A percentile compares a stretch with the other conserved stretches of the same genome.
These are phyloP conservation scores for Volvox carteri DNA, from an alignment of 163 green algal species.

Conservation along the genomic window DNA sequence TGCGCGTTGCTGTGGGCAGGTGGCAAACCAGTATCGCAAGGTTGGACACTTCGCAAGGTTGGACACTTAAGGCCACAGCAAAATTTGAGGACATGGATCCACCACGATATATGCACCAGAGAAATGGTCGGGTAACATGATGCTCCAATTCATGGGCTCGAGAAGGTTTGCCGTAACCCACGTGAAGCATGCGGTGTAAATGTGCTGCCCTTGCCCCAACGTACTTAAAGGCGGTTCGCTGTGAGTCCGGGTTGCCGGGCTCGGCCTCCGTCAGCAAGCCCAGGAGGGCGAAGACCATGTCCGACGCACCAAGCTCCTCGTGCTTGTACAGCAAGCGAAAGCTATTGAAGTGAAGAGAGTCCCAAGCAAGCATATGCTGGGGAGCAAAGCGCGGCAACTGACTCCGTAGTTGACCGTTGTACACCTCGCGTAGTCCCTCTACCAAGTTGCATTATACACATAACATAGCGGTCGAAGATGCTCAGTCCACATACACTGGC, in stretches of 20 bases:
- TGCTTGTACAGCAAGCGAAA: constrained; percentile 55
- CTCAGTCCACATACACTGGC: too few relatives aligned
- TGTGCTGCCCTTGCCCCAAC: too few relatives aligned
- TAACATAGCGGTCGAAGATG: neutral
- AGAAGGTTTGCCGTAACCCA: too few relatives aligned
- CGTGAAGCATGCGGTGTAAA: too few relatives aligned
- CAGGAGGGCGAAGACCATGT: constrained; percentile 55
- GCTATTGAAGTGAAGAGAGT: constrained; percentile 46
- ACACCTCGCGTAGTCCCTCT: constrained; percentile 43
- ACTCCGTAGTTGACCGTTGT: constrained; percentile 2
- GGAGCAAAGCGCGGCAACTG: constrained; percentile 26
- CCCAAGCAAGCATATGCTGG: constrained; percentile 56
- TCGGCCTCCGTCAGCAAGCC: constrained; percentile 36
- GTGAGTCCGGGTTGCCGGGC: neutral
- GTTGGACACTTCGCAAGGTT: too few relatives aligned
- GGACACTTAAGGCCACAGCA: too few relatives aligned
- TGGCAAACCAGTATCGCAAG: too few relatives aligned
- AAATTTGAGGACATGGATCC: too few relatives aligned
- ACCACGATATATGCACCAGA: too few relatives aligned
- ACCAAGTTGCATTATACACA: neutral
- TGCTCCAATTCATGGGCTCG: too few relatives aligned
- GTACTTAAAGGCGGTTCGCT: constrained; percentile 49
- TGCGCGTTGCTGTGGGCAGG: constrained; percentile 32
- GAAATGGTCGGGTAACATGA: too few relatives aligned
- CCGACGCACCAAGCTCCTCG: constrained; percentile 39